Conservation (phyloP, 805 yeast genomes). For the Myxozyma vanderwaltii region DNA sequence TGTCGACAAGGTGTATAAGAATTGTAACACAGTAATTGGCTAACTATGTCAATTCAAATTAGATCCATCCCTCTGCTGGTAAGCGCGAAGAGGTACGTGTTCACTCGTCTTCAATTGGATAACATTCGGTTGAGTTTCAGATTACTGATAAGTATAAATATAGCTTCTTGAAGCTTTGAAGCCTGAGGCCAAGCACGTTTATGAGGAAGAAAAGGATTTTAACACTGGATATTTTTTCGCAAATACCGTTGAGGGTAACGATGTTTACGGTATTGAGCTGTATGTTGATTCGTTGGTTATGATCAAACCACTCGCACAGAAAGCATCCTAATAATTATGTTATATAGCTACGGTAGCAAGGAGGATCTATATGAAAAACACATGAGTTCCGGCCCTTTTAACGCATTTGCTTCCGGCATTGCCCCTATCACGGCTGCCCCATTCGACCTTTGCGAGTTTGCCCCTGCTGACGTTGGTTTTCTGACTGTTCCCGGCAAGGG, state of each 20-base stretch:
- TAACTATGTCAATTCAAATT: not conserved
- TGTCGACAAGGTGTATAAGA: no score
- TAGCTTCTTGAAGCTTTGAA: constrained; percentile 20
- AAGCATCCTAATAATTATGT: not conserved
- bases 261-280: constrained; percentile 23
- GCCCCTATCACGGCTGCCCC: constrained; percentile 6
- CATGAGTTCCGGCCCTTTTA: constrained; percentile 20
- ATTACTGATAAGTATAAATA: not conserved
- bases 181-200: constrained; percentile 24
- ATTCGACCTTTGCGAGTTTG: constrained; percentile 15
- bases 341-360: constrained; percentile 19
- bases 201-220: constrained; percentile 14
- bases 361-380: constrained; percentile 20
- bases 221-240: constrained; percentile 22
- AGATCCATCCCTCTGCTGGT: constrained; percentile 8
- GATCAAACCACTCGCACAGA: not conserved
- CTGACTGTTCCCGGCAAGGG: constrained; percentile 22
- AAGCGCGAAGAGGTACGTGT: constrained; percentile 14
- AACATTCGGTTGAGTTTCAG: not conserved
- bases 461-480: constrained; percentile 30
- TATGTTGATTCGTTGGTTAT: not conserved
- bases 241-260: constrained; percentile 4
- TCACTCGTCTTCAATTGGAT: not conserved
- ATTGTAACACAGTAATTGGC: not conserved
- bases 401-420: constrained; percentile 16